Base-by-base conservation (phyloP, 164 flowering plant genomes). In the Tetracentron sinense region DNA sequence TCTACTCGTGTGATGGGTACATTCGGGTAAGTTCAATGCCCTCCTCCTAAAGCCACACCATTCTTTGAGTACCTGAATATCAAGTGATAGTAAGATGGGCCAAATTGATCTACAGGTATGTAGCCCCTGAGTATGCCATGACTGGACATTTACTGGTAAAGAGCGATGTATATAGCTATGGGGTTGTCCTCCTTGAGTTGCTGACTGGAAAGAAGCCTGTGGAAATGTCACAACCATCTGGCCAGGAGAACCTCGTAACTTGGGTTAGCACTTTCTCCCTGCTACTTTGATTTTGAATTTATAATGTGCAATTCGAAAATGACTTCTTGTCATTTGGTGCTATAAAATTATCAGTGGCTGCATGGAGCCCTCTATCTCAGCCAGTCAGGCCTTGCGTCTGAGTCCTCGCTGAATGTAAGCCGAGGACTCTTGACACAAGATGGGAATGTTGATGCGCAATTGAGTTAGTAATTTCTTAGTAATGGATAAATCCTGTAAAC, bases 1-100 rank as follows among this genome's bases (percentile, higher is more conserved):
- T 91, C 99, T 38, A 94, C 99, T 59, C 89, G 97, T 63, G 99
- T 91, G 49, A 94, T 94, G 99, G 99, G 97, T 57, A 91, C 99
- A 61, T 94, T 91, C 73, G 99, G 99, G 99, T 91, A 60, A 71
- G 85, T 69, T 46, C 4, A 16, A 7, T 48, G 66, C 26, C 52
- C 12, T 63, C 16, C 19, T 50, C 23, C 52, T 54, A 6, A 62
- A 54, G 47, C 49, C 49, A 16, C 58, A 20, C 26, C 8, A 51
- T 55, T 52, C 22, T 60, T 29, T 52, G 28, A 44, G 51, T 44
- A 33, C 15, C 58, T 26, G 22, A 21, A 54, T 47, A 23, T 54
- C 35, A 55, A 29, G 30, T 51, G 20, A 20, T 31, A 27, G 48
- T 66, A 51, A 38, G 20, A 47, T 42, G 35, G 23, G 47, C 29